Conservation (phyloP, 805 yeast genomes). For the Ogataea trehalophila region DNA sequence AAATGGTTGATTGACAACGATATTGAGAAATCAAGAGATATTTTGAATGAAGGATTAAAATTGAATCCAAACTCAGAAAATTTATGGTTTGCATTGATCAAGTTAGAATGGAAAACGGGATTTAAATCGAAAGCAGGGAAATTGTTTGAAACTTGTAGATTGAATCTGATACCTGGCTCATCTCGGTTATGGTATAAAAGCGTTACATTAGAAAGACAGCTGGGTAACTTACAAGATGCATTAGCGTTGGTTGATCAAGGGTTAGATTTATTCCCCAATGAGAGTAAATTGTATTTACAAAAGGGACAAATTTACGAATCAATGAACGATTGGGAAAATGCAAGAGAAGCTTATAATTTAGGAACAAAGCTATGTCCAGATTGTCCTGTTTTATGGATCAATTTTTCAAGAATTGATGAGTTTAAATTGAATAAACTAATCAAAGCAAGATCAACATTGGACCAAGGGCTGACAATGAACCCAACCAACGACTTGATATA, state of each 20-base stretch:
- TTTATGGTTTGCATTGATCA: slow-evolving; percentile 69
- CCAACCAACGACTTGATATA: slow-evolving; percentile 50
- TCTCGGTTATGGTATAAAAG: slow-evolving; percentile 60
- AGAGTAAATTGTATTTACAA: slow-evolving; percentile 55
- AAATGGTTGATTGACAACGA: slow-evolving; percentile 47
- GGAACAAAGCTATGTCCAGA: slow-evolving; percentile 49
- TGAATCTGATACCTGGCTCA: slow-evolving; percentile 20
- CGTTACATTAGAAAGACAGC: slow-evolving; percentile 45
- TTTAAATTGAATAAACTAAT: slow-evolving; percentile 35
- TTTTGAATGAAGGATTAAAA: slow-evolving; percentile 45
- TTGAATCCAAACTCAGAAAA: slow-evolving; percentile 43
- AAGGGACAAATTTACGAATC: slow-evolving; percentile 49
- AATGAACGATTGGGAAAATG: slow-evolving; percentile 29
- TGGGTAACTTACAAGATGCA: slow-evolving; percentile 33
- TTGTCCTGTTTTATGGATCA: slow-evolving; percentile 48
- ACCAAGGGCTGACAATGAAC: slow-evolving; percentile 53
- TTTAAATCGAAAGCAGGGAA: slow-evolving; percentile 32
- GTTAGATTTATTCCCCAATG: slow-evolving; percentile 41
- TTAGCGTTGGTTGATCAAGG: slow-evolving; percentile 41
- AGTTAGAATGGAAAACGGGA: slow-evolving; percentile 47
- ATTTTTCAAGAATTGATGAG: slow-evolving; percentile 45
- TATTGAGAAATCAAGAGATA: slow-evolving; percentile 44
- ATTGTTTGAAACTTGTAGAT: slow-evolving; percentile 29
- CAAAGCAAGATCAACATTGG: slow-evolving; percentile 69
- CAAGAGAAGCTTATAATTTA: slow-evolving; percentile 41